Base-by-base conservation (phyloP, 805 yeast species). In the Candida anglica region DNA sequence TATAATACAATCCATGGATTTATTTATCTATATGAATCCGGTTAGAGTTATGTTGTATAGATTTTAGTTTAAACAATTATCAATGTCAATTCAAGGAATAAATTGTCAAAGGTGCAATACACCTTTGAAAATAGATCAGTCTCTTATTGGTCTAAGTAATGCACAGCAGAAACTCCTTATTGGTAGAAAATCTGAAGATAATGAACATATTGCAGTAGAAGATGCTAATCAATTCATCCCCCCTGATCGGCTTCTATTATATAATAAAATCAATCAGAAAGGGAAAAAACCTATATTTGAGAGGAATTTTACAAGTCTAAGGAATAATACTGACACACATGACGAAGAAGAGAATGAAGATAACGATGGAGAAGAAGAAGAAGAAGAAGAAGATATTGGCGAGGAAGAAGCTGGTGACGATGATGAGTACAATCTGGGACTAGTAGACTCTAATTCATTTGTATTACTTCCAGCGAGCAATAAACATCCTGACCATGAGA, bases 41-140 rank as follows among this genome's bases (percentile, higher is more conserved):
- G n/a, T n/a, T n/a, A n/a, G n/a, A n/a, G n/a, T n/a, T n/a, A n/a
- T n/a, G n/a, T n/a, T n/a, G n/a, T n/a, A n/a, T n/a, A n/a, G n/a
- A n/a, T n/a, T n/a, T n/a, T n/a, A n/a, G n/a, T n/a, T n/a, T n/a
- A n/a, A n/a, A n/a, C n/a, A n/a, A n/a, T n/a, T n/a, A n/a, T 22
- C 19, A 17, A 38, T 37, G 41, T 27, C 29, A 27, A 32, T 30
- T n/a, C 22, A 30, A 19, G 24, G 32, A 5, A 52, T 60, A 36
- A 38, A 49, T 17, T 83, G 93, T 56, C 84, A 77, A 48, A 59
- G 77, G 44, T 83, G 91, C 53, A 68, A 74, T 38, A 63, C 74
- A 15, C 82, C 85, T 1, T 49, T 83, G 20, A 50, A 53, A 9
- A 56, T 81, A 4, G 85, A 82, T 50, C 69, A 69, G 9, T 72